Evolutionary conservation across 768 basidiomycete species (phyloP).

Genomic region (Boletus subparvulus): DNA sequence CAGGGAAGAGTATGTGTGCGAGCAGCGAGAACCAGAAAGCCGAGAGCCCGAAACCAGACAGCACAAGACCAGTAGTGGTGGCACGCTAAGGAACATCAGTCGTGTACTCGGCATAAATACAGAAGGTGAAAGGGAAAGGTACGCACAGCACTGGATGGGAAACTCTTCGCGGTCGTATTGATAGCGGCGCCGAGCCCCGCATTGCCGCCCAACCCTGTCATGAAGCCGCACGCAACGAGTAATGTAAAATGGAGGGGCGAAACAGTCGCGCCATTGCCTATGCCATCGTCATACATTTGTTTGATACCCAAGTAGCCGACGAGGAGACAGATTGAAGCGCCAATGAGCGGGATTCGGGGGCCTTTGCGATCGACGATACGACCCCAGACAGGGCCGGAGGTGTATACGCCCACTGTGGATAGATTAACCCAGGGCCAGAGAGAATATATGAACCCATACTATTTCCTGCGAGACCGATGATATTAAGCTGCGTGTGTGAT

Average conservation of each 20-base stretch:
- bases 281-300: slow-evolving; percentile 59
- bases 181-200: slow-evolving; percentile 68
- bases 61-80: slow-evolving; percentile 70
- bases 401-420: slow-evolving; percentile 68
- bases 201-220: slow-evolving; percentile 78
- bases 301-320: slow-evolving; percentile 76
- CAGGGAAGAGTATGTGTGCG: slow-evolving; percentile 69
- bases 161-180: slow-evolving; percentile 82
- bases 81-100: slow-evolving; percentile 54
- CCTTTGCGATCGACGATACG: slow-evolving; percentile 73
- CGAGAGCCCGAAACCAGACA: slow-evolving; percentile 88
- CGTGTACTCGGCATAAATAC: background rate
- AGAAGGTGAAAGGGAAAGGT: no score
- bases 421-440: background rate
- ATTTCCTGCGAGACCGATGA: slow-evolving; percentile 80
- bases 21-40: slow-evolving; percentile 87
- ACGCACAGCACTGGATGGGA: slow-evolving; percentile 67
- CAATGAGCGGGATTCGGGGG: slow-evolving; percentile 62
- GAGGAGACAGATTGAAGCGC: slow-evolving; percentile 59
- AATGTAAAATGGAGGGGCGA: slow-evolving; percentile 44
- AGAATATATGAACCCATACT: slow-evolving; percentile 40
- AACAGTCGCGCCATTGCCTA: slow-evolving; percentile 38
- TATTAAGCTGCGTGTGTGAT: slow-evolving; percentile 77
- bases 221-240: slow-evolving; percentile 61
- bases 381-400: slow-evolving; percentile 76